Conservation (phyloP, 2,329 filamentous ascomycete species). For the Curvularia sp. region DNA sequence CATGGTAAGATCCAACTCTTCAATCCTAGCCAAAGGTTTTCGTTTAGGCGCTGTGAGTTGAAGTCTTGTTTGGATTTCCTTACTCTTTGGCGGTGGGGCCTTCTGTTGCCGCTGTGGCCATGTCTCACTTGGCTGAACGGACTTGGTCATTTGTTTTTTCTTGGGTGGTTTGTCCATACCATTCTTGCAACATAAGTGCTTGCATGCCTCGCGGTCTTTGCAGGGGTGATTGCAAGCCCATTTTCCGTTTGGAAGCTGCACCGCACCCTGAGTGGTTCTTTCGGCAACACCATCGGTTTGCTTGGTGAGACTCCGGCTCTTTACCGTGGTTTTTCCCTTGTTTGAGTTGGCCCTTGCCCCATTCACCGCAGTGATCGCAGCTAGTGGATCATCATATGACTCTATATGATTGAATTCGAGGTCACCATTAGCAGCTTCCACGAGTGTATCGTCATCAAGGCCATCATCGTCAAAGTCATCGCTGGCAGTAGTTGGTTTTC, state of each 20-base stretch:
- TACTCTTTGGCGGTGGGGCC: slow-evolving; percentile 10
- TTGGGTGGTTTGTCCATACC: slow-evolving; percentile 70
- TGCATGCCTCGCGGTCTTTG: slow-evolving; percentile 68
- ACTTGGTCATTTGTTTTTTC: slow-evolving; percentile 45
- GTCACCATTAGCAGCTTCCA: slow-evolving; percentile 50
- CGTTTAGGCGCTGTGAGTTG: slow-evolving; percentile 37
- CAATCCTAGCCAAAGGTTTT: slow-evolving; percentile 31
- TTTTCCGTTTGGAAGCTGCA: slow-evolving; percentile 70
- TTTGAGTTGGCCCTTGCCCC: slow-evolving; percentile 26
- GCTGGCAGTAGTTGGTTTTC: slow-evolving; percentile 23
- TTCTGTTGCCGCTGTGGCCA: slow-evolving; percentile 10
- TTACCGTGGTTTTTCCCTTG: slow-evolving; percentile 11
- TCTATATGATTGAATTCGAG: slow-evolving; percentile 61
- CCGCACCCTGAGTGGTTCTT: slow-evolving; percentile 49
- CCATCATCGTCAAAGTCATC: slow-evolving; percentile 63
- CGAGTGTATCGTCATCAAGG: slow-evolving; percentile 61
- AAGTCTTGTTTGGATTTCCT: slow-evolving; percentile 40
- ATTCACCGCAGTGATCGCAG: slow-evolving; percentile 29
- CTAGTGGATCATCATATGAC: slow-evolving; percentile 51
- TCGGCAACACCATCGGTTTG: slow-evolving; percentile 12
- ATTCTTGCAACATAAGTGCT: slow-evolving; percentile 75
- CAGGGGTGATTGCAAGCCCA: slow-evolving; percentile 78
- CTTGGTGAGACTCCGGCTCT: background rate
- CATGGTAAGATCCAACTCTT: slow-evolving; percentile 44
- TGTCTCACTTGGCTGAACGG: slow-evolving; percentile 16